These are phyloP conservation scores for Acanthamoeba healyi DNA, from an alignment of 208 protist species.

Conservation along the genomic window DNA sequence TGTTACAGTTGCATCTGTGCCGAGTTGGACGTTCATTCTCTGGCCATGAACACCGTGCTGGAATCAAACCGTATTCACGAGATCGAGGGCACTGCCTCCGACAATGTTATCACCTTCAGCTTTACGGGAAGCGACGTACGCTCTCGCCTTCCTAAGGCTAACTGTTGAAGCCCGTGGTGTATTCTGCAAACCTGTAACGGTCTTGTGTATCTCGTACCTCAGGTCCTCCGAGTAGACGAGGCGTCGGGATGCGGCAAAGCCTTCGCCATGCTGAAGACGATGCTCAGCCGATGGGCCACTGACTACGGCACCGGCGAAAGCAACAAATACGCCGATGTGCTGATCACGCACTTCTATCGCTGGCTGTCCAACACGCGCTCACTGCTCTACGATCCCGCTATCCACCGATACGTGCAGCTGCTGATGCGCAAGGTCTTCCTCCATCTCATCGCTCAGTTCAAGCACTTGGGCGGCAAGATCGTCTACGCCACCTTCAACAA, in stretches of 20 bases:
- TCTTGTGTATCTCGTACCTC: neutral
- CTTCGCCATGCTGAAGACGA: conserved; percentile 42
- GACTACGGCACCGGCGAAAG: neutral
- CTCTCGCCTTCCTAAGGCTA: too few relatives aligned
- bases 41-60: conserved; percentile 89
- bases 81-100: conserved; percentile 60
- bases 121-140: conserved; percentile 47
- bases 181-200: too few relatives aligned
- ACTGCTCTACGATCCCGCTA: conserved; percentile 87
- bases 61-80: conserved; percentile 75
- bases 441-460: conserved; percentile 86
- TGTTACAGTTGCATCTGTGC: conserved; percentile 86
- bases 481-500: conserved; percentile 87
- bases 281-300: conserved; percentile 38
- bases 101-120: conserved; percentile 49
- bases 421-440: conserved; percentile 88
- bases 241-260: conserved; percentile 44
- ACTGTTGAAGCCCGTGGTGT: too few relatives aligned
- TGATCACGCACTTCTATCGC: conserved; percentile 86
- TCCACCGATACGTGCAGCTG: conserved; percentile 83
- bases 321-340: conserved; percentile 75
- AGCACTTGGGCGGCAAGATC: conserved; percentile 81
- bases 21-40: conserved; percentile 84
- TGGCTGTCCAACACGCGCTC: conserved; percentile 87
- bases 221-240: conserved; percentile 50